phyloP scores from a whole-genome alignment of 129 eudicot species.

The Helichrysum umbraculigerum region DNA sequence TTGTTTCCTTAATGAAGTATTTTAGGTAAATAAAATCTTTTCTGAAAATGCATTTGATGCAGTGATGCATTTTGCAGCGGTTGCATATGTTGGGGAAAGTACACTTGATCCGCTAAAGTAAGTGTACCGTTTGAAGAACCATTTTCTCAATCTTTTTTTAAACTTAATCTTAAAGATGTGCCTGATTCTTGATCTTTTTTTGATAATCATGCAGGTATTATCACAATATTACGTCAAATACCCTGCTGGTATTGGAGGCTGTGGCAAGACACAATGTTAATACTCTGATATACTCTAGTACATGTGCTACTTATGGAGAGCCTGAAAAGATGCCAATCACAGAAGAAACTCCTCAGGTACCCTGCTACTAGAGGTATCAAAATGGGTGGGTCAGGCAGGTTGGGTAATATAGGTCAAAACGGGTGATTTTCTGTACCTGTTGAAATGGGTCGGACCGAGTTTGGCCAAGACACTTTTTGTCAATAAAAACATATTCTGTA shows the following conservation, averaged over 20 bases:
- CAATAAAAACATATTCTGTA: background rate
- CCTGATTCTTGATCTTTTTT: background rate
- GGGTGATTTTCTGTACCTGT: background rate
- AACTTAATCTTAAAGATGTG: background rate
- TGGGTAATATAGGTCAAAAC: background rate
- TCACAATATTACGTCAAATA: constrained; percentile 89
- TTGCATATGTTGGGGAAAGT: constrained; percentile 95
- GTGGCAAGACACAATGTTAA: constrained; percentile 68
- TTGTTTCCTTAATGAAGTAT: constrained; percentile 34
- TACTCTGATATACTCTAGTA: constrained; percentile 80
- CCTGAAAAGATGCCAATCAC: constrained; percentile 93
- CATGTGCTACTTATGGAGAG: constrained; percentile 94
- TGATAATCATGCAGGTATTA: constrained; percentile 56
- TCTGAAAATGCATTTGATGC: constrained; percentile 88
- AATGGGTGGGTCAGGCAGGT: background rate
- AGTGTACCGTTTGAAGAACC: constrained; percentile 1
- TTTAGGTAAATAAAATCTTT: constrained; percentile 69
- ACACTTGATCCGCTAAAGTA: constrained; percentile 83
- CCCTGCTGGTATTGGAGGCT: constrained; percentile 74
- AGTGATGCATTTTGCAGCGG: constrained; percentile 94
- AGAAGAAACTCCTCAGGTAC: constrained; percentile 90
- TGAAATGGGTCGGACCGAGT: background rate
- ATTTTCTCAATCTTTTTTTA: background rate
- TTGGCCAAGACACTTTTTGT: background rate
- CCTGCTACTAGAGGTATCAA: background rate